Base-by-base conservation (phyloP, 176 grass and related monocot genomes). In the Tuctoria greenei region DNA sequence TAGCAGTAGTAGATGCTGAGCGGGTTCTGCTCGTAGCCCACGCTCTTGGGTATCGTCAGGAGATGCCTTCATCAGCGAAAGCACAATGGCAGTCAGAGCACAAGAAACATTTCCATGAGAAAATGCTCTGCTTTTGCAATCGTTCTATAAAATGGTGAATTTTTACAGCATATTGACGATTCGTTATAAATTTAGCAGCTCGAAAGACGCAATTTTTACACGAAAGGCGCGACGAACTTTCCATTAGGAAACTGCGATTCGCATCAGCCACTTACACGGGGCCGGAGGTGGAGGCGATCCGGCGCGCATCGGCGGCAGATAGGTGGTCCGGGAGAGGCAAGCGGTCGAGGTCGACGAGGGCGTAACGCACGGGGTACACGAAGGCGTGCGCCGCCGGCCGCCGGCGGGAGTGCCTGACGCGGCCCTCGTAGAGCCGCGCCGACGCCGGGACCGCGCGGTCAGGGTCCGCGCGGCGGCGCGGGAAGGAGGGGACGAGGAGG, bases 1-100 rank as follows among this genome's bases (percentile, higher is more conserved):
- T 98, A 94, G 79, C 95, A 98, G 76, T 94, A 92, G 75, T 94
- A 98, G 51, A 98, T 87, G 70, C 95, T 98, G 15, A 90, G 81
- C 2, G 95, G 95, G 61, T 98, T 98, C 91, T 98, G 95, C 73
- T 90, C 87, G 38, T 94, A 92, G 8, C 95, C 89, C 54, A 94
- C 84, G 64, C 82, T 98, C 81, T 76, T 90, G 11, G 91, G 95
- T n/a, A 94, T 91, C 18, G 89, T 98, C 86, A 98, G 69, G 71
- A 98, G 72, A 69, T 73, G 76, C 67, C 95, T 98, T 60, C 63
- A 86, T 25, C 55, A 45, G 74, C 18, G 35, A 42, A 35, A 36
- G 13, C 61, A 69, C 7, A 25, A 18, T 34, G 41, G 20, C 17
- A 72, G 18, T 67, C 50, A 35, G 8, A 15, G 21, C 7, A 26